Evolutionary conservation across 179 eudicot species (phyloP).

Genomic region (Spinacia oleracea): DNA sequence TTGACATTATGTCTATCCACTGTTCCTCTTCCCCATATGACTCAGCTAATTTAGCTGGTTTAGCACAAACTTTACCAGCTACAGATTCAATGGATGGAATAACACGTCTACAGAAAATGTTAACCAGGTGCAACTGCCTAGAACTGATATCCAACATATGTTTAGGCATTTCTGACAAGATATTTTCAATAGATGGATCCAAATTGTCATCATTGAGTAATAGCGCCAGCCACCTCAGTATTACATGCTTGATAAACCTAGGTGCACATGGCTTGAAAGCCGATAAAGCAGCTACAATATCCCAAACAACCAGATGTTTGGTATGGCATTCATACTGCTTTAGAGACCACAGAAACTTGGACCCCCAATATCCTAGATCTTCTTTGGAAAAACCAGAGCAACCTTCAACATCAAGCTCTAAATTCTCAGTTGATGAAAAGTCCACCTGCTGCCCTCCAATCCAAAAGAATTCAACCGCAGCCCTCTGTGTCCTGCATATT

Average conservation of each 20-base stretch:
- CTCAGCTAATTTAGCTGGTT: conserved; percentile 30
- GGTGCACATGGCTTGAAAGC: conserved; percentile 64
- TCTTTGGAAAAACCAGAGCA: conserved; percentile 51
- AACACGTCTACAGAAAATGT: conserved; percentile 62
- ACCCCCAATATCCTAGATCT: conserved; percentile 61
- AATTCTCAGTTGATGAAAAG: conserved; percentile 21
- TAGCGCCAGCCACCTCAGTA: conserved; percentile 54
- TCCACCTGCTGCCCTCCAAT: conserved; percentile 70
- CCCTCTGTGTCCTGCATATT: conserved; percentile 67
- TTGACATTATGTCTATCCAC: conserved; percentile 60
- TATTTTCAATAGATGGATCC: conserved; percentile 31
- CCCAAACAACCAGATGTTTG: conserved; percentile 78
- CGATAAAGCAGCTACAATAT: conserved; percentile 61
- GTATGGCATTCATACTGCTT: conserved; percentile 43
- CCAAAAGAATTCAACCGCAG: conserved; percentile 93
- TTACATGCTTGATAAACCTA: conserved; percentile 42
- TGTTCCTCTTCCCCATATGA: conserved; percentile 34
- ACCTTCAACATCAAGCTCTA: conserved; percentile 37
- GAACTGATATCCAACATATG: conserved; percentile 49
- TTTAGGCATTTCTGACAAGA: conserved; percentile 33
- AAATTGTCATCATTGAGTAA: conserved; percentile 31
- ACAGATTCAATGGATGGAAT: conserved; percentile 37
- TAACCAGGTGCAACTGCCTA: conserved; percentile 69
- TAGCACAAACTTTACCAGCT: conserved; percentile 31
- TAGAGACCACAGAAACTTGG: conserved; percentile 67